These are phyloP conservation scores for Platanthera guangdongensis DNA, from an alignment of 106 monocot species.

Conservation along the genomic window DNA sequence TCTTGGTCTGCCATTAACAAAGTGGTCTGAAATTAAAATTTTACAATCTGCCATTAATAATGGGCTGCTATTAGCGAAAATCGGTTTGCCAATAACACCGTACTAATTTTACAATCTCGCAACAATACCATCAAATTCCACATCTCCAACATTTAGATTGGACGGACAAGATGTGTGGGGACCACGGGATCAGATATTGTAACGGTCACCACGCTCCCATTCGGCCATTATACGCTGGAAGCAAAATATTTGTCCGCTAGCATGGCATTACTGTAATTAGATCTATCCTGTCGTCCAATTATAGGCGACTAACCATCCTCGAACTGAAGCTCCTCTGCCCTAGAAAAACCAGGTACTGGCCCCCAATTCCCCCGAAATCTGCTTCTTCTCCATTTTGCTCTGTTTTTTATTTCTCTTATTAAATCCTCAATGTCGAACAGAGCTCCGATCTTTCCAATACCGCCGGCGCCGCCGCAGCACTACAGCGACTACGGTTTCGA, in stretches of 20 bases:
- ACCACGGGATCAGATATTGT: neutral
- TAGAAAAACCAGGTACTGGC: neutral
- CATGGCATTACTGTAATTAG: neutral
- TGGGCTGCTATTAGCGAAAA: too few species aligned
- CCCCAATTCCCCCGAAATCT: neutral
- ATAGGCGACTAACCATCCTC: neutral
- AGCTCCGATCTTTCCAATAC: conserved; percentile 30
- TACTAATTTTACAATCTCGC: too few species aligned
- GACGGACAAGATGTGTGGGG: neutral
- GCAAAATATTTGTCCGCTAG: neutral
- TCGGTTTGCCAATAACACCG: too few species aligned
- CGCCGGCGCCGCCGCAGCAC: conserved; percentile 27
- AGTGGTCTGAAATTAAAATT: too few species aligned
- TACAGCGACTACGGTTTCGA: conserved; percentile 82
- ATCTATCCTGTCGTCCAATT: neutral
- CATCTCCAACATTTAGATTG: too few species aligned
- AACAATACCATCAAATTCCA: too few species aligned
- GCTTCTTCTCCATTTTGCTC: neutral
- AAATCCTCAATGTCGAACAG: conserved; percentile 10
- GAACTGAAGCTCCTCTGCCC: neutral
- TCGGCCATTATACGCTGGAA: neutral
- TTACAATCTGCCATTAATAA: too few species aligned
- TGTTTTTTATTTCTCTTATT: neutral
- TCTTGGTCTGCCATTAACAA: too few species aligned
- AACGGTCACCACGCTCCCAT: neutral